Evolutionary conservation across 192 early-diverging fungal genomes (phyloP).

Genomic region (Umbelopsis isabellina): DNA sequence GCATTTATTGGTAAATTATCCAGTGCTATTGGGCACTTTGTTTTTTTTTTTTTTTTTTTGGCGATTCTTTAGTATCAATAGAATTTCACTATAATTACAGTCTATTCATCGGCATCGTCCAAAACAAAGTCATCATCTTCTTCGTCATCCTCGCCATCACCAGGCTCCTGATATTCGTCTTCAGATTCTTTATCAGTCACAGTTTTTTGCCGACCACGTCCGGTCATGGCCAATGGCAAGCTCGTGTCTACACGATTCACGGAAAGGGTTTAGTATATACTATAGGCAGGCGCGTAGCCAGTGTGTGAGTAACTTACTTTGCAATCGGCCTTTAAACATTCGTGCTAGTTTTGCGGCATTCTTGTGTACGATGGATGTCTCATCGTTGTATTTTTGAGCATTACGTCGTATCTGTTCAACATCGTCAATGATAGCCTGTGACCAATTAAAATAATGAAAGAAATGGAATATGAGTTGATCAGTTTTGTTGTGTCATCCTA

Average conservation of each 20-base stretch:
- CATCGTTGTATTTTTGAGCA: slow-evolving; percentile 69
- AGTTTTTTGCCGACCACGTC: slow-evolving; percentile 37
- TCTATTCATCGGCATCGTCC: slow-evolving; percentile 26
- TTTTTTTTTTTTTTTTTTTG: no score
- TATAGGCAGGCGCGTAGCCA: not conserved
- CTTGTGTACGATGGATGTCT: slow-evolving; percentile 43
- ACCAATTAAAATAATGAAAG: slow-evolving; percentile 2
- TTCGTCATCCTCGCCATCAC: slow-evolving; percentile 41
- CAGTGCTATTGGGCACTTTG: no score
- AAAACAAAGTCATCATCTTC: slow-evolving; percentile 19
- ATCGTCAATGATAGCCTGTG: slow-evolving; percentile 69
- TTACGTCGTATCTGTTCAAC: slow-evolving; percentile 66
- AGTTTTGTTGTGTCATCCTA: no score
- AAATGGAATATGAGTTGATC: not conserved
- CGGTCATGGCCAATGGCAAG: slow-evolving; percentile 36
- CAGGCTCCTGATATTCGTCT: slow-evolving; percentile 37
- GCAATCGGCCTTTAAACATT: slow-evolving; percentile 46
- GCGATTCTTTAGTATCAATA: no score
- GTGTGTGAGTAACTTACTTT: slow-evolving; percentile 40
- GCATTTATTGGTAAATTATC: no score
- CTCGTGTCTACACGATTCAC: slow-evolving; percentile 27
- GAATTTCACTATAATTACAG: not conserved
- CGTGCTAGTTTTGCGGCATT: slow-evolving; percentile 48
- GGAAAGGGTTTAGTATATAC: not conserved
- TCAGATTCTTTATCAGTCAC: slow-evolving; percentile 38